These are phyloP conservation scores for Byssochlamys sp. DNA, from an alignment of 2,329 filamentous ascomycete species.

Conservation along the genomic window DNA sequence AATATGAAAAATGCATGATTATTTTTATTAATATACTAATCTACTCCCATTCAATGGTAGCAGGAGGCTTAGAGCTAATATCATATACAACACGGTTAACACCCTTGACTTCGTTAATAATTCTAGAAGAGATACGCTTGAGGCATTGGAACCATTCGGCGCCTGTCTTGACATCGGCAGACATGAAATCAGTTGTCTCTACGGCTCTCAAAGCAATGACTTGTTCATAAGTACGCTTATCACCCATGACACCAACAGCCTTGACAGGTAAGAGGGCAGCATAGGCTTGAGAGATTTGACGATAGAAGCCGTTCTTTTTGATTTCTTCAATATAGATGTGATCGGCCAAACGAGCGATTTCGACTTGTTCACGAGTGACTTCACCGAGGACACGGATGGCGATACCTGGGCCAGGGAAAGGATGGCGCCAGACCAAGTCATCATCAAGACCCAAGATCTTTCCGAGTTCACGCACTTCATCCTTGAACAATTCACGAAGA, in stretches of 20 bases:
- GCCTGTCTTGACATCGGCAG: too few relatives aligned
- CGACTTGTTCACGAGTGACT: conserved; percentile 64
- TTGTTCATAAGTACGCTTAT: conserved; percentile 56
- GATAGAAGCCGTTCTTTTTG: conserved; percentile 65
- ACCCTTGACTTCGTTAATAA: conserved; percentile 66
- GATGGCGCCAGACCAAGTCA: conserved; percentile 68
- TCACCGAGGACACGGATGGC: conserved; percentile 71
- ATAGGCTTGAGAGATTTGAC: conserved; percentile 57
- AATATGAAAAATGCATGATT: too few relatives aligned
- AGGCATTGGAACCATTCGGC: conserved; percentile 60
- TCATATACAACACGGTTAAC: conserved; percentile 64
- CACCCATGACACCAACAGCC: conserved; percentile 47
- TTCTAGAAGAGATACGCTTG: conserved; percentile 54
- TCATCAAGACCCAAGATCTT: conserved; percentile 60
- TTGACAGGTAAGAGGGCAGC: conserved; percentile 54
- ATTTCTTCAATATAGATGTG: conserved; percentile 58
- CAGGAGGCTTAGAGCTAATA: conserved; percentile 11
- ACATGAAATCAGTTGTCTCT: conserved; percentile 61
- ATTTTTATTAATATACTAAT: too few relatives aligned
- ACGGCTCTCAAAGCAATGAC: conserved; percentile 53
- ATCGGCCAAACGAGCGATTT: conserved; percentile 56
- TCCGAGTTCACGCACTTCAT: conserved; percentile 61
- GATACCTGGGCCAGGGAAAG: conserved; percentile 64
- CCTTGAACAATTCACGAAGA: conserved; percentile 67
- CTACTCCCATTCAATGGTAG: not conserved